A percentile compares a stretch with the other conserved stretches of the same genome.
These are phyloP conservation scores for Diaporthe australafricana DNA, from an alignment of 2,329 filamentous ascomycete genomes.

Conservation along the genomic window DNA sequence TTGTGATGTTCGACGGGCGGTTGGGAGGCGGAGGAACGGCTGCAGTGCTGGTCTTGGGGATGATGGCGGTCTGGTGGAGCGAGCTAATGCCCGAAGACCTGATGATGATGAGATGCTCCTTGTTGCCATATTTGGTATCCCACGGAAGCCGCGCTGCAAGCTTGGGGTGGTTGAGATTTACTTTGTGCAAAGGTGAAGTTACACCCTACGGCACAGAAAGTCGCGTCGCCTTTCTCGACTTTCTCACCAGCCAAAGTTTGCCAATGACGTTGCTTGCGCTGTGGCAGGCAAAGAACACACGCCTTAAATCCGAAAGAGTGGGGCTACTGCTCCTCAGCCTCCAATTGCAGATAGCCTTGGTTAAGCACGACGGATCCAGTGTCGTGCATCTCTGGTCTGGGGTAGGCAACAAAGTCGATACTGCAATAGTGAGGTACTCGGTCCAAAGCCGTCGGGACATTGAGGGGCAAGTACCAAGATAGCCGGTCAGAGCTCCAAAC, in stretches of 20 bases:
- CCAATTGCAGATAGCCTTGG: slow-evolving; percentile 10
- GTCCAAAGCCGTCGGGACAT: background rate
- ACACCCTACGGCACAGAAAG: background rate
- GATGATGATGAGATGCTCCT: slow-evolving; percentile 6
- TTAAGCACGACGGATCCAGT: background rate
- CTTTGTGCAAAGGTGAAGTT: background rate
- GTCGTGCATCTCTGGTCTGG: slow-evolving; percentile 13
- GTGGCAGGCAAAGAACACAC: background rate
- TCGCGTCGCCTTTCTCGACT: no score
- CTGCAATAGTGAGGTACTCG: background rate
- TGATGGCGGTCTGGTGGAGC: background rate
- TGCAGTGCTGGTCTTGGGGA: background rate
- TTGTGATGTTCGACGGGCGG: background rate
- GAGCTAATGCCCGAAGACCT: slow-evolving; percentile 5
- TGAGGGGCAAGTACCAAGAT: background rate
- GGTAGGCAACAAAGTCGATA: background rate
- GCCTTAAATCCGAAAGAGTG: slow-evolving; percentile 19
- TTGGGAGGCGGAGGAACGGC: background rate
- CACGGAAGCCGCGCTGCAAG: background rate
- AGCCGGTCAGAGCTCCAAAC: background rate
- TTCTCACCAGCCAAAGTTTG: background rate
- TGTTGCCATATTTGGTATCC: slow-evolving; percentile 10
- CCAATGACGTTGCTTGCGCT: slow-evolving; percentile 16
- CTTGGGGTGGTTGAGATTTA: background rate
- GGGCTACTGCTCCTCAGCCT: background rate